Evolutionary conservation across 116 monocot genomes (phyloP).

Genomic region (Zostera marina): DNA sequence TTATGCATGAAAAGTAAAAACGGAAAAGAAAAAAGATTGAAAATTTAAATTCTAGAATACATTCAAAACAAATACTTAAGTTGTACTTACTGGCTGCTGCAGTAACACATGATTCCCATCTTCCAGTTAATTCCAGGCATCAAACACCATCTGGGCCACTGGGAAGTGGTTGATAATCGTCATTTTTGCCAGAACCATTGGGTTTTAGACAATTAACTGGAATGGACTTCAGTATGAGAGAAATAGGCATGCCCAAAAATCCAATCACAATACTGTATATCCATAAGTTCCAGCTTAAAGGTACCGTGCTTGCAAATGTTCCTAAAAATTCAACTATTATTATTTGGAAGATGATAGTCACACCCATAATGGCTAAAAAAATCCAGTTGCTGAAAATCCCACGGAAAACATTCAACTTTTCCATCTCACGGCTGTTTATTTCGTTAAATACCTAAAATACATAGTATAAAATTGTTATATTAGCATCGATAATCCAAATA

Average conservation of each 20-base stretch:
- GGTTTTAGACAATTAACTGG: constrained; percentile 28
- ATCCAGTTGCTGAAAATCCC: constrained; percentile 77
- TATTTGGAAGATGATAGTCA: constrained; percentile 59
- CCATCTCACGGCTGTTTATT: constrained; percentile 85
- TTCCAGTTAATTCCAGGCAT: background rate
- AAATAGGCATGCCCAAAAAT: constrained; percentile 48
- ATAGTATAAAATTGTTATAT: background rate
- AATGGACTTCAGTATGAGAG: constrained; percentile 62
- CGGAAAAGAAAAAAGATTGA: too few species aligned
- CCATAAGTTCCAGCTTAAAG: constrained; percentile 65
- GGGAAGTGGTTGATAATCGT: constrained; percentile 57
- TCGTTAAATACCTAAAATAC: constrained; percentile 76
- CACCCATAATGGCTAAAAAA: constrained; percentile 38
- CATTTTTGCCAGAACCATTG: constrained; percentile 4
- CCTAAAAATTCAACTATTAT: constrained; percentile 84
- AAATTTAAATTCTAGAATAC: too few species aligned
- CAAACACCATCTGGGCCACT: constrained; percentile 35
- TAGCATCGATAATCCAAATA: background rate
- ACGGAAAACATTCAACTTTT: constrained; percentile 70
- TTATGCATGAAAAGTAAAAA: too few species aligned
- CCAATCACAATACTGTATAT: constrained; percentile 51
- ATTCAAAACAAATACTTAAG: too few species aligned
- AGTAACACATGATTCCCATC: background rate
- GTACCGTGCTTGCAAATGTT: constrained; percentile 75
- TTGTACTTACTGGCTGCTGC: too few species aligned